Percentiles rank a stretch among this genome's conserved stretches.
phyloP scores from a whole-genome alignment of 78 protist genomes.

The Dictyostelium brefeldianum region DNA sequence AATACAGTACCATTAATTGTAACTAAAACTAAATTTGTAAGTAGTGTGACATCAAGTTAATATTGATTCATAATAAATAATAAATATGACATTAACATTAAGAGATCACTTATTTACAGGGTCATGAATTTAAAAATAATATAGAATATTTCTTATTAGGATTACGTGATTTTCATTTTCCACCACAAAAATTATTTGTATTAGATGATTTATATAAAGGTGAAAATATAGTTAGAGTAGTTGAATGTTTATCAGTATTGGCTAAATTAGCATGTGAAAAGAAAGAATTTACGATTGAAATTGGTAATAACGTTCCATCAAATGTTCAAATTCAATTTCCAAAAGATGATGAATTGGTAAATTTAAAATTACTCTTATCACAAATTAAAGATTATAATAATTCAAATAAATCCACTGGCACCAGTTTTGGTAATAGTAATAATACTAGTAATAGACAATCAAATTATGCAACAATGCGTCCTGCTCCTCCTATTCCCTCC shows the following conservation, averaged over 20 bases:
- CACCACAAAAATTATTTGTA: conserved; percentile 33
- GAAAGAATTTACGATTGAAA: conserved; percentile 3
- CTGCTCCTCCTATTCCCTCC: not conserved
- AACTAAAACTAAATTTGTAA: conserved; percentile 37
- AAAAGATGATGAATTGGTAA: not conserved
- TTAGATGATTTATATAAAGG: conserved; percentile 27
- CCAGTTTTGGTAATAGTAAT: conserved; percentile 11
- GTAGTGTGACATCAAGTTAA: too few relatives aligned
- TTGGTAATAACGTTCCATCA: not conserved
- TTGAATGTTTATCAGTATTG: conserved; percentile 11
- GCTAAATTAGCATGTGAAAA: not conserved
- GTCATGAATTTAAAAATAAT: conserved; percentile 14
- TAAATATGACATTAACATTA: too few relatives aligned
- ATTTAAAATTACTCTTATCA: conserved; percentile 13
- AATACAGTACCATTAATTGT: conserved; percentile 22
- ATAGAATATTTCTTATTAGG: conserved; percentile 45
- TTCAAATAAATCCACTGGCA: conserved; percentile 2
- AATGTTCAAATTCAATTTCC: conserved; percentile 26
- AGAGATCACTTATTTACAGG: too few relatives aligned
- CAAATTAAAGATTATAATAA: conserved; percentile 54
- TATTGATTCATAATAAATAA: too few relatives aligned
- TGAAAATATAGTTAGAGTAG: conserved; percentile 41
- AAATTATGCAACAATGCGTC: not conserved
- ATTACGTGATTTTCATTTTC: conserved; percentile 38
- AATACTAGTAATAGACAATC: not conserved